Percentiles rank a stretch among this genome's conserved stretches.
Conservation (phyloP, 2,329 filamentous ascomycete species). For the Nemania abortiva region DNA sequence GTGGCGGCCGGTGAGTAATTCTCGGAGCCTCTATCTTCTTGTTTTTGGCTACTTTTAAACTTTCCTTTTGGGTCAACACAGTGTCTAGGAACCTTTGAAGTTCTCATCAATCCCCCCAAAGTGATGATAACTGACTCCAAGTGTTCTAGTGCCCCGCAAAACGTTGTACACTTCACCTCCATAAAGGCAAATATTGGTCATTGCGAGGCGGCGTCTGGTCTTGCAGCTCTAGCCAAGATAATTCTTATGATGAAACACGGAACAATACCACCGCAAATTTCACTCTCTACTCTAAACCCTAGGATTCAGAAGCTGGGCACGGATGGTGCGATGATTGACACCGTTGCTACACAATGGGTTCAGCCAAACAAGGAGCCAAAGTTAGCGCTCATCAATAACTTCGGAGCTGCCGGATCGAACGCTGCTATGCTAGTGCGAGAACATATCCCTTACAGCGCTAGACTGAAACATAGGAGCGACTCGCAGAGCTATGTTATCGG, state of each 20-base stretch:
- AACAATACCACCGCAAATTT: constrained; percentile 35
- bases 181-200: constrained; percentile 40
- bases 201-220: constrained; percentile 35
- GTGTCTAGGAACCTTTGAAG: too few relatives aligned
- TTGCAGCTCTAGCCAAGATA: constrained; percentile 36
- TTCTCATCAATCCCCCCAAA: too few relatives aligned
- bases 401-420: constrained; percentile 44
- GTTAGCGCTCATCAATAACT: constrained; percentile 53
- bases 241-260: constrained; percentile 34
- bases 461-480: background rate
- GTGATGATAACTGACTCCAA: too few relatives aligned
- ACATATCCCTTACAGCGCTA: background rate
- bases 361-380: constrained; percentile 32
- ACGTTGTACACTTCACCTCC: constrained; percentile 28
- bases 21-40: too few relatives aligned
- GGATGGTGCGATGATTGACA: constrained; percentile 29
- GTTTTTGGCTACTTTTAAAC: too few relatives aligned
- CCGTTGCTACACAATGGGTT: constrained; percentile 9
- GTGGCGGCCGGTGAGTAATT: background rate
- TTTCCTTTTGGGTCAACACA: too few relatives aligned
- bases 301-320: constrained; percentile 27
- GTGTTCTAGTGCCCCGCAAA: constrained; percentile 5
- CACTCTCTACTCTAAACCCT: constrained; percentile 34
- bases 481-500: constrained; percentile 30
- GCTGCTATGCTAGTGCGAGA: constrained; percentile 47